Evolutionary conservation across 2,329 filamentous ascomycete genomes (phyloP).

Genomic region (Gyromitra esculenta): DNA sequence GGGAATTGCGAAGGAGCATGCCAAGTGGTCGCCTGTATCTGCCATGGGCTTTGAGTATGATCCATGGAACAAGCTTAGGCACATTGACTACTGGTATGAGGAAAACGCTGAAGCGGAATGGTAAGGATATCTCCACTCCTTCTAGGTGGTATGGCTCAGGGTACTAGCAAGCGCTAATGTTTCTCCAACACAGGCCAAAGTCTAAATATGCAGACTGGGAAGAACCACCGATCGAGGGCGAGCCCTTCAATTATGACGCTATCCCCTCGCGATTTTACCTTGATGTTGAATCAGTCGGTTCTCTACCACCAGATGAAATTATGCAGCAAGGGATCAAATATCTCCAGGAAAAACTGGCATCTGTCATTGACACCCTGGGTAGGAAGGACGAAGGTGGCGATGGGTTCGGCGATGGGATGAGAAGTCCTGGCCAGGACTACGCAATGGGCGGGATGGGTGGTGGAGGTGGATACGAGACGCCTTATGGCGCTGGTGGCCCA

Average conservation of each 20-base stretch:
- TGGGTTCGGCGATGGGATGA: constrained; percentile 62
- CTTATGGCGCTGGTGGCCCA: constrained; percentile 56
- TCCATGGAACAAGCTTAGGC: constrained; percentile 92
- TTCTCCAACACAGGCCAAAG: constrained; percentile 71
- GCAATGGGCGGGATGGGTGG: constrained; percentile 56
- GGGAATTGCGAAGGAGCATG: constrained; percentile 97
- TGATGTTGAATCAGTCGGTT: constrained; percentile 88
- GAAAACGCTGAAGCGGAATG: constrained; percentile 83
- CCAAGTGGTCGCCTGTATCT: constrained; percentile 93
- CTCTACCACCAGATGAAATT: constrained; percentile 87
- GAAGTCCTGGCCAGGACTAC: constrained; percentile 55
- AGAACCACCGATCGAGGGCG: constrained; percentile 80
- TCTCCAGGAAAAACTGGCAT: constrained; percentile 88
- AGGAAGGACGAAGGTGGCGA: constrained; percentile 68
- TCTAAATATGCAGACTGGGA: constrained; percentile 83
- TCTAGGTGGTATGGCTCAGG: not conserved
- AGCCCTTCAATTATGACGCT: constrained; percentile 90
- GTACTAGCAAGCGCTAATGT: constrained; percentile 17
- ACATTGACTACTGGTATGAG: constrained; percentile 96
- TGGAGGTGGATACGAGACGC: constrained; percentile 56
- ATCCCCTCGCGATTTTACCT: constrained; percentile 88
- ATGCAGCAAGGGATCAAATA: constrained; percentile 88
- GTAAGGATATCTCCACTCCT: constrained; percentile 65
- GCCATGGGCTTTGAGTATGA: constrained; percentile 98
- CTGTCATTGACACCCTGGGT: constrained; percentile 74